These are phyloP conservation scores for Physcomitrium patens DNA, from an alignment of 225 moss, liverwort and hornwort genomes.

Conservation along the genomic window DNA sequence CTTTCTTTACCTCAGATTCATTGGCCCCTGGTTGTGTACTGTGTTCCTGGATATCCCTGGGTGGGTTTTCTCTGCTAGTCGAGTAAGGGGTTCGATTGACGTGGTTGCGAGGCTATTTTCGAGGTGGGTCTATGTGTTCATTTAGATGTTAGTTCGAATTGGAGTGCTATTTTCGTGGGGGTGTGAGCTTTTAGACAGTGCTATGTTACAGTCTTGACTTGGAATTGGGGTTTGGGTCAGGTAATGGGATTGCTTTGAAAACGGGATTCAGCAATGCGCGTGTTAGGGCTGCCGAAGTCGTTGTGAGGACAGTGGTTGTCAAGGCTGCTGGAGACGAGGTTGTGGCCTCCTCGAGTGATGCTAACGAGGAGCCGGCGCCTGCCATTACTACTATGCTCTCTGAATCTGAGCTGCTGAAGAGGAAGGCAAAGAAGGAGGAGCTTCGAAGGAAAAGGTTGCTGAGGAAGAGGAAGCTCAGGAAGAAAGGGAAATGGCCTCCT, in stretches of 20 bases:
- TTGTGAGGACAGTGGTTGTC: conserved; percentile 30
- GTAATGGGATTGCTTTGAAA: conserved; percentile 31
- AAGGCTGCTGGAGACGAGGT: conserved; percentile 44
- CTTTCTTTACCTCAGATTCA: background rate
- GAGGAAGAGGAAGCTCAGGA: conserved; percentile 81
- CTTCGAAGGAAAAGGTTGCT: conserved; percentile 71
- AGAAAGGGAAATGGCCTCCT: conserved; percentile 89
- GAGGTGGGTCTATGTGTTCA: background rate
- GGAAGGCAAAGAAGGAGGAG: conserved; percentile 66
- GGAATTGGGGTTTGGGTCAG: conserved; percentile 32
- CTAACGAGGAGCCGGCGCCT: conserved; percentile 35
- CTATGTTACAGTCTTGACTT: background rate
- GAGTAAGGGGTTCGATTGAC: background rate
- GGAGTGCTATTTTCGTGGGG: background rate
- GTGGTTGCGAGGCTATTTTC: background rate
- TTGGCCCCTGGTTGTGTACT: background rate
- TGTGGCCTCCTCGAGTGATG: conserved; percentile 39
- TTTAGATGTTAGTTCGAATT: background rate
- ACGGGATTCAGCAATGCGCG: conserved; percentile 34
- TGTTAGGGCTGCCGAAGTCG: conserved; percentile 20
- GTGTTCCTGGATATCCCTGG: background rate
- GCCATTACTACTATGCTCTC: conserved; percentile 54
- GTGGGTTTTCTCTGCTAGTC: background rate
- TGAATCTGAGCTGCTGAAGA: conserved; percentile 75
- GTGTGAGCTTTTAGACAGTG: background rate